Evolutionary conservation across 1,284 basidiomycete species (phyloP).

Genomic region (Ganoderma leucocontextum): DNA sequence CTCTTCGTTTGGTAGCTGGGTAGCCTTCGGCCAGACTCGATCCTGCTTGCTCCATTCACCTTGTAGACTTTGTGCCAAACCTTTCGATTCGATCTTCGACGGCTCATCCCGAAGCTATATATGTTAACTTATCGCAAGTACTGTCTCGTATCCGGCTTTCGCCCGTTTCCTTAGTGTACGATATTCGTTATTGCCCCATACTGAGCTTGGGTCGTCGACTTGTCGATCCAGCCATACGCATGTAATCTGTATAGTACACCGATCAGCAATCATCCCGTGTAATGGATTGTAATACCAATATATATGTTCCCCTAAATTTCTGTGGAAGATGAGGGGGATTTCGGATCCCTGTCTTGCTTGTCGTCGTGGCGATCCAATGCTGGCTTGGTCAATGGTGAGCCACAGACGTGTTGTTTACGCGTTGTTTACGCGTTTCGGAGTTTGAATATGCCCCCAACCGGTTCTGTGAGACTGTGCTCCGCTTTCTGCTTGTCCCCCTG

Average conservation of each 20-base stretch:
- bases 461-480: too few relatives aligned
- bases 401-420: constrained; percentile 12
- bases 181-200: not conserved
- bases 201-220: not conserved
- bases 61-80: constrained; percentile 4
- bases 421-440: constrained; percentile 30
- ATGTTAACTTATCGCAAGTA: not conserved
- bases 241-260: constrained; percentile 6
- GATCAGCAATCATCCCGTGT: too few relatives aligned
- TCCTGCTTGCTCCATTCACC: constrained; percentile 15
- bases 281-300: too few relatives aligned
- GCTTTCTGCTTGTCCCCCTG: not conserved
- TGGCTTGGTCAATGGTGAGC: not conserved
- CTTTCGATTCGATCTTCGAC: too few relatives aligned
- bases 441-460: not conserved
- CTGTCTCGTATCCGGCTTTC: not conserved
- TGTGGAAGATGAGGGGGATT: too few relatives aligned
- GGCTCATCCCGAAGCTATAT: not conserved
- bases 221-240: not conserved
- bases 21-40: constrained; percentile 20
- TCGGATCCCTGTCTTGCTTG: too few relatives aligned
- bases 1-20: constrained; percentile 14
- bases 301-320: too few relatives aligned
- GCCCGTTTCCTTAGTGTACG: not conserved
- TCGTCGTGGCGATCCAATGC: too few relatives aligned